Conservation (phyloP, 2,329 filamentous ascomycete species). For the Didymella sp. region DNA sequence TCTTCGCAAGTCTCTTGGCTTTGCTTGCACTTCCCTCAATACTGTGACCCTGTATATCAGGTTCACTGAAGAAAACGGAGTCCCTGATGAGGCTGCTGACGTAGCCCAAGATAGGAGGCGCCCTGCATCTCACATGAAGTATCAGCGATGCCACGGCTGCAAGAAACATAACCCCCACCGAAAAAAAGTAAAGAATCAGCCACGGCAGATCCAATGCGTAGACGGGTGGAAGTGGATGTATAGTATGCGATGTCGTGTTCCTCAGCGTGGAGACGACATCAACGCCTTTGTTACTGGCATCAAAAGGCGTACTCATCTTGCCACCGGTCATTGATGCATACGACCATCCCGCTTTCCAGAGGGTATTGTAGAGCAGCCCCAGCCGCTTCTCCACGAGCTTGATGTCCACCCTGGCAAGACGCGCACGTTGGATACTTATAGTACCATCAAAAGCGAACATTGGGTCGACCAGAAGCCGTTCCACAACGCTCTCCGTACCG, state of each 20-base stretch:
- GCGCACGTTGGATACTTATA: too few relatives aligned
- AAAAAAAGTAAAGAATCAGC: constrained; percentile 15
- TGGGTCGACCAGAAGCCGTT: too few relatives aligned
- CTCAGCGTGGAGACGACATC: background rate
- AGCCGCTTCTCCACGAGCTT: constrained; percentile 7
- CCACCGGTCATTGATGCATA: constrained; percentile 4
- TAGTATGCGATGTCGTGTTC: constrained; percentile 1
- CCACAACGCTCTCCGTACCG: too few relatives aligned
- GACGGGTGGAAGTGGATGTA: constrained; percentile 2
- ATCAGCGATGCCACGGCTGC: constrained; percentile 18
- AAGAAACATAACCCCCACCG: constrained; percentile 18
- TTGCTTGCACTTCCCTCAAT: constrained; percentile 12
- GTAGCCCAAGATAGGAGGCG: constrained; percentile 10
- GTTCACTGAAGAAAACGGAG: constrained; percentile 19
- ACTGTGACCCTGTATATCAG: constrained; percentile 5
- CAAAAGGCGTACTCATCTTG: background rate
- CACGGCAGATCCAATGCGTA: constrained; percentile 15
- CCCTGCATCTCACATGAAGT: constrained; percentile 14
- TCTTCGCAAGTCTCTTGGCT: constrained; percentile 2
- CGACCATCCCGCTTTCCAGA: constrained; percentile 15
- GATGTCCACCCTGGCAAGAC: background rate
- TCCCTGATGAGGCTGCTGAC: constrained; percentile 21
- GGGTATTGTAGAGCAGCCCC: constrained; percentile 14
- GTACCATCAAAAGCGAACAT: too few relatives aligned
- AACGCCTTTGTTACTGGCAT: background rate